phyloP scores from a whole-genome alignment of 1,139 yeast genomes.

The Sugiyamaella castrensis region DNA sequence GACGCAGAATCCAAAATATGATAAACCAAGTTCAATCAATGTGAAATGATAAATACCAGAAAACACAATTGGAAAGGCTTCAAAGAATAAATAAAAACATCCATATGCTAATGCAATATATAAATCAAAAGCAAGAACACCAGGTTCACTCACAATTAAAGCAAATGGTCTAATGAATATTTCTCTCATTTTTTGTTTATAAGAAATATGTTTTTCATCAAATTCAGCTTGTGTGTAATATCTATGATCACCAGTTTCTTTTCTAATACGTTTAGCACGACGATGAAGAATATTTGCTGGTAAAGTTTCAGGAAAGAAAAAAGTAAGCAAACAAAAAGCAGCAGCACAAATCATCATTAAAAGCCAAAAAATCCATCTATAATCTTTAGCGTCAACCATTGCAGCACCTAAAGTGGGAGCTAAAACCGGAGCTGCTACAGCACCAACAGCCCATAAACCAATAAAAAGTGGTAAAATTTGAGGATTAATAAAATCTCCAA shows the following conservation, averaged over 20 bases:
- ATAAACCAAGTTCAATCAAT: conserved; percentile 48
- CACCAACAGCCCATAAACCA: conserved; percentile 52
- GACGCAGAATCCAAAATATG: conserved; percentile 46
- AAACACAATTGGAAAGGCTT: conserved; percentile 59
- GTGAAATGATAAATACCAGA: conserved; percentile 47
- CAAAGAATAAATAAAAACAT: conserved; percentile 56
- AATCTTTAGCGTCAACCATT: conserved; percentile 34
- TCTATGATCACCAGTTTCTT: conserved; percentile 46
- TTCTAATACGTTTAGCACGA: conserved; percentile 48
- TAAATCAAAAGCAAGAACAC: conserved; percentile 38
- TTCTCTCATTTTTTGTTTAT: conserved; percentile 37
- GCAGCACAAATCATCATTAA: conserved; percentile 43
- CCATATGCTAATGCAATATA: conserved; percentile 56
- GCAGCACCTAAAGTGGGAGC: conserved; percentile 71
- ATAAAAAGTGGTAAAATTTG: conserved; percentile 30
- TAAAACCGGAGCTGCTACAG: conserved; percentile 57
- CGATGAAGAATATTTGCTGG: conserved; percentile 47
- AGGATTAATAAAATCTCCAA: conserved; percentile 50
- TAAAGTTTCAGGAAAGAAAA: conserved; percentile 52
- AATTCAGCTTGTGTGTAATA: conserved; percentile 25
- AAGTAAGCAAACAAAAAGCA: conserved; percentile 37
- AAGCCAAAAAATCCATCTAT: conserved; percentile 46
- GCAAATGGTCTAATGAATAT: conserved; percentile 48
- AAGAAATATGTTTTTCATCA: conserved; percentile 24
- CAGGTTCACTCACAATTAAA: conserved; percentile 38